Base-by-base conservation (phyloP, 2,329 filamentous ascomycete species). In the Fusarium hainanense region DNA sequence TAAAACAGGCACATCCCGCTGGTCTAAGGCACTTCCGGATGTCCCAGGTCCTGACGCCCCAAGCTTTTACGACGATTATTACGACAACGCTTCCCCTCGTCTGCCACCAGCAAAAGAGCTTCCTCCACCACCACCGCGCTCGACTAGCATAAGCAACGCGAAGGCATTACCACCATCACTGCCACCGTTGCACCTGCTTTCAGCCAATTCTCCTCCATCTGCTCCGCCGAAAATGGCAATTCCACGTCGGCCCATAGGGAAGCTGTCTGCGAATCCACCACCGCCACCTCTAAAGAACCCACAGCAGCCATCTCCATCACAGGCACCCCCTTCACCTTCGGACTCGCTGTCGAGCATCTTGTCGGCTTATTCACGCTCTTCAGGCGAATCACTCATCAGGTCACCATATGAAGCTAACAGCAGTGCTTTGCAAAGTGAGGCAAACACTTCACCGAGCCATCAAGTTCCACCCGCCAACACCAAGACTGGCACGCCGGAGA, bases 21-120 rank as follows among this genome's bases (percentile, higher is more conserved):
- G 86, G 78, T 88, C 86, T 75, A 89, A 89, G 79, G 86, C 85
- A 34, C 79, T 89, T 68, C 87, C 86, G 34, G 79, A 82, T 58
- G 84, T 85, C 74, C 85, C 86, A 55, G 69, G 68, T 55, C 71
- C 66, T 55, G 58, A 63, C 50, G 58, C 73, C 55, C 64, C 70
- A 49, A 56, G 64, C 43, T 66, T 74, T 54, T 74, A 75, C 63
- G 65, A 68, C 63, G 64, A 74, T 47, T 66, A 66, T 63, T 64
- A 68, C 50, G 61, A 58, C 49, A 63, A 65, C 37, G 47, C 48
- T 43, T 70, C 58, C 25, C 67, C 73, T 37, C 56, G 66, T 28
- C 71, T 66, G 23, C 69, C 71, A 52, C 60, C 60, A 25, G 55
- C 68, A 47, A 76, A 71, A 63, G 70, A 72, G 46, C 58, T 75